These are phyloP conservation scores for Aureobasidium pullulans DNA, from an alignment of 2,329 filamentous ascomycete genomes.

Conservation along the genomic window DNA sequence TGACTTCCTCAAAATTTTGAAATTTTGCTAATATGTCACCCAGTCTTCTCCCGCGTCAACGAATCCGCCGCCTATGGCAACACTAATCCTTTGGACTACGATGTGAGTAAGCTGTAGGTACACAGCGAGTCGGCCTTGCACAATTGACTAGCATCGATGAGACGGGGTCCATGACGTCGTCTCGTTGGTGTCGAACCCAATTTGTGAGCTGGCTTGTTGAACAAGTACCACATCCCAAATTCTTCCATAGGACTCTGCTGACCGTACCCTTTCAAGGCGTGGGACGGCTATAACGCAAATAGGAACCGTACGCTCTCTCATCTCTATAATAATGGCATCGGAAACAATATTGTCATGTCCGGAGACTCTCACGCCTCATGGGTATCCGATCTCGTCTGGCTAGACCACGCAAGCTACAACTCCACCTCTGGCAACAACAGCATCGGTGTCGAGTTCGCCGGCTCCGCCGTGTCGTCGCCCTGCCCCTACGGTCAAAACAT, in stretches of 20 bases:
- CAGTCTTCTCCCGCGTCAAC: conserved; percentile 54
- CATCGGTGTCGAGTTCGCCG: conserved; percentile 49
- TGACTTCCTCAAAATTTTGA: too few relatives aligned
- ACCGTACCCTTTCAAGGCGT: conserved; percentile 32
- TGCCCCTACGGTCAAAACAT: conserved; percentile 49
- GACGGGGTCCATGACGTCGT: too few relatives aligned
- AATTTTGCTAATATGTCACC: neutral
- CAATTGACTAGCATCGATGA: too few relatives aligned
- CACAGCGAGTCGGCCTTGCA: too few relatives aligned
- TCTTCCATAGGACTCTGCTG: too few relatives aligned
- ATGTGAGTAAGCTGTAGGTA: conserved; percentile 23
- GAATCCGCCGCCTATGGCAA: conserved; percentile 38
- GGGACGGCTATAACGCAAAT: too few relatives aligned
- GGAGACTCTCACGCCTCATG: conserved; percentile 64
- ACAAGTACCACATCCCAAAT: too few relatives aligned
- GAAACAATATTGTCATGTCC: conserved; percentile 65
- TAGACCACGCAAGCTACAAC: conserved; percentile 27
- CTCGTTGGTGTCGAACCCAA: too few relatives aligned
- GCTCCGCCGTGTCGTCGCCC: conserved; percentile 57
- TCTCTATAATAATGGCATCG: conserved; percentile 60
- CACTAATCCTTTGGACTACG: conserved; percentile 44
- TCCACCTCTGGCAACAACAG: conserved; percentile 31
- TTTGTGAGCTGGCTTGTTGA: too few relatives aligned
- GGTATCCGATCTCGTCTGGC: conserved; percentile 39
- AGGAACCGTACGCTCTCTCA: conserved; percentile 63